Percentiles rank a stretch among this genome's conserved stretches.
phyloP scores from a whole-genome alignment of 768 basidiomycete genomes.

The Panaeolus cyanescens region DNA sequence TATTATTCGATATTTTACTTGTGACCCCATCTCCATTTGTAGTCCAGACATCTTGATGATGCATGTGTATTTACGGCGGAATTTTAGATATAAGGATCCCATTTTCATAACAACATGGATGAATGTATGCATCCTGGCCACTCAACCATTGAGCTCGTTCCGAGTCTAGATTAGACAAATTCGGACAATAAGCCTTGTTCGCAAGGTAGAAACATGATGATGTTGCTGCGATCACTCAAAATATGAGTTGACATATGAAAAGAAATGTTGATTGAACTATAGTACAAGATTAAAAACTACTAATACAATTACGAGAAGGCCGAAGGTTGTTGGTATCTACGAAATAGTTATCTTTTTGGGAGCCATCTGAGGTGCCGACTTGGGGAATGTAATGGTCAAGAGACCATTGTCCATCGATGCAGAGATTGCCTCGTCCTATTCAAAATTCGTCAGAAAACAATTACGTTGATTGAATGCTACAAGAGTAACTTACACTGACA shows the following conservation, averaged over 20 bases:
- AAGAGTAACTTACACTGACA: slow-evolving; percentile 40
- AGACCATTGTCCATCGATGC: slow-evolving; percentile 52
- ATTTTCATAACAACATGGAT: background rate
- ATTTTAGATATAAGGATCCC: background rate
- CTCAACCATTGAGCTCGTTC: too few relatives aligned
- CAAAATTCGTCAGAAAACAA: background rate
- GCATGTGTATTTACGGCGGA: background rate
- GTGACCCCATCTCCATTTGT: background rate
- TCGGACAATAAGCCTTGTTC: too few relatives aligned
- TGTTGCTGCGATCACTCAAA: too few relatives aligned
- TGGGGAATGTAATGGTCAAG: slow-evolving; percentile 53
- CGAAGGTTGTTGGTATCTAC: slow-evolving; percentile 10
- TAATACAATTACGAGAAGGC: background rate
- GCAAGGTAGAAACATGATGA: too few relatives aligned
- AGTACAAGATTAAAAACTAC: background rate
- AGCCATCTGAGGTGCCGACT: slow-evolving; percentile 33
- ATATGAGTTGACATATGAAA: too few relatives aligned
- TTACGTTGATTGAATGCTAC: background rate
- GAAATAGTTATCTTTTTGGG: slow-evolving; percentile 35
- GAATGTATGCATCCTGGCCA: too few relatives aligned
- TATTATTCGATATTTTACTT: background rate
- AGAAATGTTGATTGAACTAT: background rate
- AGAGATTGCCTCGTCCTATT: slow-evolving; percentile 17
- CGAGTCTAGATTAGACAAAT: too few relatives aligned
- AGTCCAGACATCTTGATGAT: background rate